These are phyloP conservation scores for Limnanthes douglasii DNA, from an alignment of 345 rosid species.

Conservation along the genomic window DNA sequence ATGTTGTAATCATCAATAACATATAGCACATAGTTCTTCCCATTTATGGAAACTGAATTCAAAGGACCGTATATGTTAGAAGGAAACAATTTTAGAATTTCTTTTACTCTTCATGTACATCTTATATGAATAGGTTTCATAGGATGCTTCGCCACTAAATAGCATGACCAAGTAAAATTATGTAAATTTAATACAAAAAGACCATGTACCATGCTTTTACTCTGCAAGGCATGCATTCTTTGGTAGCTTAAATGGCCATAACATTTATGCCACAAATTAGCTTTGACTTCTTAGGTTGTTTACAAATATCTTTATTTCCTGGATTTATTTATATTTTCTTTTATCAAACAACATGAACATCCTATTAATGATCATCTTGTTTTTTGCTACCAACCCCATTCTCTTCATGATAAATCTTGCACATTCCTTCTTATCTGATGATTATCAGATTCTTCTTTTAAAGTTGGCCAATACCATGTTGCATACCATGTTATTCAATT, in stretches of 20 bases:
- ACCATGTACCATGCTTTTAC: not conserved
- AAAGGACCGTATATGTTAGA: constrained; percentile 1
- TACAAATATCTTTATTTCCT: not conserved
- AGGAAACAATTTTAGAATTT: not conserved
- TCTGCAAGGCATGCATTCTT: not conserved
- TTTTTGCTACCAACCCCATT: not conserved
- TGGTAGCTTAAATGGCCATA: not conserved
- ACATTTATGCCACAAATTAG: not conserved
- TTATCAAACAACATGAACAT: not conserved
- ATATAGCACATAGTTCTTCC: not conserved
- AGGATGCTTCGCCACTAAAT: not conserved
- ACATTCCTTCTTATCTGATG: too few species aligned
- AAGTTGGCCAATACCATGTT: not conserved
- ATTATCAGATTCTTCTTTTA: not conserved
- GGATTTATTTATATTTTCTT: not conserved
- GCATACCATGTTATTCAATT: not conserved
- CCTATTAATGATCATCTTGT: not conserved
- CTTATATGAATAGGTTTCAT: not conserved
- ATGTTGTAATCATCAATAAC: constrained; percentile 1
- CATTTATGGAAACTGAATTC: not conserved
- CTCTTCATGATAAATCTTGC: too few species aligned
- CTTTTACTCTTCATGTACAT: not conserved
- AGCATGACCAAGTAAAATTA: not conserved
- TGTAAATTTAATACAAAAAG: not conserved
- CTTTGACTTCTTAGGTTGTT: not conserved